Conservation (phyloP, 2,329 filamentous ascomycete species). For the Pseudocercospora vitis region DNA sequence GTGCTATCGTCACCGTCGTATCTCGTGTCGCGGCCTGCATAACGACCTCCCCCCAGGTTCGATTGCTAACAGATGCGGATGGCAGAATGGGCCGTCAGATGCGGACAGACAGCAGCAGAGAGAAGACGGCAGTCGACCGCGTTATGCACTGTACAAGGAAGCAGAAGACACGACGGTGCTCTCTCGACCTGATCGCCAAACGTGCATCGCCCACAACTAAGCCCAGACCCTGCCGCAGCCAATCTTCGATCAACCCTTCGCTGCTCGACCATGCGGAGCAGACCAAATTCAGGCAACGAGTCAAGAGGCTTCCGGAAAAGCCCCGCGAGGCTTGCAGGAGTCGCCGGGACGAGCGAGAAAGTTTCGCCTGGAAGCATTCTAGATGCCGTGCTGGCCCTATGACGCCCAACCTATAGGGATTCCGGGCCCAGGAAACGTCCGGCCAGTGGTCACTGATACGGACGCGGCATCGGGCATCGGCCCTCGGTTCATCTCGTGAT, state of each 20-base stretch:
- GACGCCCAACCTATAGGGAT: neutral
- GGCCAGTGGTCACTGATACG: too few relatives aligned
- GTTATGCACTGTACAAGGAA: slow-evolving; percentile 2
- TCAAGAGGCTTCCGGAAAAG: slow-evolving; percentile 1
- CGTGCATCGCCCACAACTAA: neutral
- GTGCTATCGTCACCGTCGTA: neutral
- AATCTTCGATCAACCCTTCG: neutral
- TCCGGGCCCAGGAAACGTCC: too few relatives aligned
- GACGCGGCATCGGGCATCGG: neutral
- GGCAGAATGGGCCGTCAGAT: slow-evolving; percentile 6
- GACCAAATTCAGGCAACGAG: neutral
- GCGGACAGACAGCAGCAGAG: neutral
- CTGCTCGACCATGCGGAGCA: slow-evolving; percentile 6
- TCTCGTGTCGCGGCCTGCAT: slow-evolving; percentile 7
- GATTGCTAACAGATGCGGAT: neutral
- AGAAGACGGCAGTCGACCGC: slow-evolving; percentile 4
- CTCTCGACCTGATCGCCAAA: slow-evolving; percentile 3
- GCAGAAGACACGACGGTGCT: neutral
- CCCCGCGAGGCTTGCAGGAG: neutral
- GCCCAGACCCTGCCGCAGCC: neutral
- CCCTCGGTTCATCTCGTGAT: neutral
- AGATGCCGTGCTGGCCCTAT: neutral
- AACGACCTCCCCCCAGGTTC: neutral
- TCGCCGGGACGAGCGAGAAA: neutral
- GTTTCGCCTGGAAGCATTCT: neutral